Conservation (phyloP, 1,284 basidiomycete species). For the Tranzscheliella williamsii region DNA sequence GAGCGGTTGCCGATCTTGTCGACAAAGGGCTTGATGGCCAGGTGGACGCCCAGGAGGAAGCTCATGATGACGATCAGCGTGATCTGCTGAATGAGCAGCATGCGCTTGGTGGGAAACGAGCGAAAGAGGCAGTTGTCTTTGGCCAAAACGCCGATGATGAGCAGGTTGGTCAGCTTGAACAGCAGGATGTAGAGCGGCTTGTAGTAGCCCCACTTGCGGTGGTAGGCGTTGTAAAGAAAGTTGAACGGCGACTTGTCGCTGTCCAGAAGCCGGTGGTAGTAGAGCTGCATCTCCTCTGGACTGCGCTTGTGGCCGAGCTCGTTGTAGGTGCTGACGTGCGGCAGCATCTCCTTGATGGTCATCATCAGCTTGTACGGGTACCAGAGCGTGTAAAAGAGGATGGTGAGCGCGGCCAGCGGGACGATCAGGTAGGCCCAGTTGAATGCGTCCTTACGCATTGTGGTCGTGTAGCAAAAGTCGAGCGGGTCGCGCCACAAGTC, state of each 20-base stretch:
- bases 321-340: conserved; percentile 71
- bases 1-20: conserved; percentile 76
- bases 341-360: conserved; percentile 69
- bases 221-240: conserved; percentile 69
- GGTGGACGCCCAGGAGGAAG: conserved; percentile 65
- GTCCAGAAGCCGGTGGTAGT: conserved; percentile 72
- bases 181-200: conserved; percentile 58
- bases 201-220: conserved; percentile 63
- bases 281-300: conserved; percentile 68
- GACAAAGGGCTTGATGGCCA: conserved; percentile 70
- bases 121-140: conserved; percentile 75
- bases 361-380: conserved; percentile 70
- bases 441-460: conserved; percentile 72
- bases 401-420: conserved; percentile 67
- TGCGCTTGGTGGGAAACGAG: conserved; percentile 64
- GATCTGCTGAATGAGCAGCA: conserved; percentile 70
- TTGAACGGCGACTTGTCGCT: conserved; percentile 73
- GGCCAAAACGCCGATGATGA: conserved; percentile 71
- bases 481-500: conserved; percentile 65
- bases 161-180: conserved; percentile 72
- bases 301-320: conserved; percentile 71
- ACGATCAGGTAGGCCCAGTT: conserved; percentile 74
- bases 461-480: conserved; percentile 72
- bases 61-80: conserved; percentile 69
- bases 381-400: conserved; percentile 71